Evolutionary conservation across 2,329 filamentous ascomycete species (phyloP), one percentile per base, ranked within the genome.

Genomic region (Tolypocladium ophioglossoides): DNA sequence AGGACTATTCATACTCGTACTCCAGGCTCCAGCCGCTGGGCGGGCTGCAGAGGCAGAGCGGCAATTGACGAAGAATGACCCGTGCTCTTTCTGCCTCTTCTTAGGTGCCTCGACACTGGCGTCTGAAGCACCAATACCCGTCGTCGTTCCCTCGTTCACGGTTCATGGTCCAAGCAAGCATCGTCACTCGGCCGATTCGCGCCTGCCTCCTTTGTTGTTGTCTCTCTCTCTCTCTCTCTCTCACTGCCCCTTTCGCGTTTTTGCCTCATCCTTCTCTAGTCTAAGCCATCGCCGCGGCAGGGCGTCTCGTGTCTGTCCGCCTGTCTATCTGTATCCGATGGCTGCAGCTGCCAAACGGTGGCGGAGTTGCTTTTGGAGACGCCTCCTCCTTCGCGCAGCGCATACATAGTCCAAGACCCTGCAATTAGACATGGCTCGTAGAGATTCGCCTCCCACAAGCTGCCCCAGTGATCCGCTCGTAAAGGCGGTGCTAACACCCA

Each of bases 391-490:
- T 18, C 38, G 38, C 46, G 20, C 20, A 32, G 34, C 7, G 8
- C n/a, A n/a, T n/a, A n/a, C n/a, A 38, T n/a, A 30, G 20, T 22
- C 35, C 44, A 50, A 52, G 50, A 52, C 50, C 38, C 24, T 37
- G 47, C 51, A 53, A 55, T 55, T 35, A 55, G 51, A 55, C 54
- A 55, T 52, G 51, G 50, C 47, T 52, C 53, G 52, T 50, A 18
- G 34, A 50, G 18, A 20, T 32, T 51, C 48, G 38, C 38, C 32
- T 47, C 34, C 24, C 41, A n/a, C 39, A 8, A 32, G 16, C n/a
- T 37, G 47, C 47, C 41, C 30, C 30, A 18, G 30, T 14, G 24
- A 46, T 46, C 27, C 41, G 41, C 24, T 46, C 41, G 7, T 10
- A 27, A 46, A 5, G 18, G 40, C 14, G 41, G 14, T 46, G 41